A percentile compares a stretch with the other conserved stretches of the same genome.
Evolutionary conservation across 352 stramenopile species (phyloP).

Genomic region (Pythium monospermum): DNA sequence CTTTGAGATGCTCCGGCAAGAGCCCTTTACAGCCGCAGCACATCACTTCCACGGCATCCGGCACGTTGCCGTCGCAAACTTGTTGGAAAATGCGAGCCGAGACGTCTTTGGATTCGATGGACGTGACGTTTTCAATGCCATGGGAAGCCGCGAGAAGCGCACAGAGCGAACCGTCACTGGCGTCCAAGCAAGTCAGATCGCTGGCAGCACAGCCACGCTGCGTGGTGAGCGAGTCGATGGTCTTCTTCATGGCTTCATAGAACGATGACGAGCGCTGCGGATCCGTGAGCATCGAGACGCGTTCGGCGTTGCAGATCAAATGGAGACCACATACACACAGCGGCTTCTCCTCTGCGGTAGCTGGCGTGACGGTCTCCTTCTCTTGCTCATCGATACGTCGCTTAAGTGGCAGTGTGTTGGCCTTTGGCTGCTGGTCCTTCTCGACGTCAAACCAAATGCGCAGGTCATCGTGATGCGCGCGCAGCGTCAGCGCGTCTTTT

Average conservation of each 20-base stretch:
- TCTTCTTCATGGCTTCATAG: constrained; percentile 34
- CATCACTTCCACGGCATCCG: constrained; percentile 42
- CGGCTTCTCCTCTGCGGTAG: constrained; percentile 29
- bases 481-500: constrained; percentile 33
- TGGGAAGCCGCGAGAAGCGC: constrained; percentile 51
- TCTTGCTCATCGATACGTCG: constrained; percentile 1
- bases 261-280: constrained; percentile 28
- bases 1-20: constrained; percentile 49
- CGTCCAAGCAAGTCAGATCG: constrained; percentile 55
- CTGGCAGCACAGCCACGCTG: constrained; percentile 14
- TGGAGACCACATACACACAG: constrained; percentile 73
- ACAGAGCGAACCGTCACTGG: constrained; percentile 68
- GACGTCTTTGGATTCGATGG: constrained; percentile 78
- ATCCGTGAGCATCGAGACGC: constrained; percentile 70
- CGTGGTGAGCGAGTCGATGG: constrained; percentile 22
- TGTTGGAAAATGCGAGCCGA: constrained; percentile 74
- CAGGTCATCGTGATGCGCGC: constrained; percentile 64
- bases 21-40: constrained; percentile 67
- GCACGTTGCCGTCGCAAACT: constrained; percentile 46
- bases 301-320: constrained; percentile 75
- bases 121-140: constrained; percentile 49
- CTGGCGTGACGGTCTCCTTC: neutral
- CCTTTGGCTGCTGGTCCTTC: constrained; percentile 22
- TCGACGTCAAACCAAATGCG: constrained; percentile 79
- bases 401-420: constrained; percentile 28